Evolutionary conservation across 2,329 filamentous ascomycete species (phyloP), one percentile per base, ranked within the genome.

Genomic region (Pleomassaria siparia): DNA sequence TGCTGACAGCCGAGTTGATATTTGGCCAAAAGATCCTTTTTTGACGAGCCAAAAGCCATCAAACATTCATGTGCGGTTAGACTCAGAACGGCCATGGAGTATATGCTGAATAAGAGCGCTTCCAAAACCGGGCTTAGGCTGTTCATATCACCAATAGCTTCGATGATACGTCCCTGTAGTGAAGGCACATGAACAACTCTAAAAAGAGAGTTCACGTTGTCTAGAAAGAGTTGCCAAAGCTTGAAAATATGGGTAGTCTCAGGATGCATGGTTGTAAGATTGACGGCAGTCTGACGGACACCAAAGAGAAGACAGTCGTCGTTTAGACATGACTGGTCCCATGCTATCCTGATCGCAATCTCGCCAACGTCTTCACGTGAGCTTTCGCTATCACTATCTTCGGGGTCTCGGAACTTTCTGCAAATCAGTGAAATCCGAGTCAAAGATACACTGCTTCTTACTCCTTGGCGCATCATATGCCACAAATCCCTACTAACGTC

Each of bases 181-280:
- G 60, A 66, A 6, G 65, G 63, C 6, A 56, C 55, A 40, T 69
- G 66, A 1, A 58, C 59, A 12, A 67, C 52, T 30, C 62, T 63
- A 13, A 68, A 40, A 4, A 68, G 42, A 7, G 66, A 64, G 16
- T 67, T 62, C n/a, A 68, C 49, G 25, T 66, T 66, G 12, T 69
- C 84, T 10, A 90, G 72, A 57, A 85, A 91, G 4, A 85, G 74
- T 62, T 90, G 85, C 88, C 88, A 92, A 7, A 92, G 77, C 42
- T 81, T 83, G 1, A 81, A 79, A 44, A 88, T 84, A 49, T 88
- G 84, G 0, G 80, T 81, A 1, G 84, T 82, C 0, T 82, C 62
- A 1, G 87, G 87, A 60, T 89, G 86, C 5, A 87, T 72, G 30
- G 76, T 74, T 12, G 78, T 73, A 35, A 89, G 68, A 51, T 89